These are phyloP conservation scores for Penicillium simplicissimum DNA, from an alignment of 495 filamentous ascomycete species.

Conservation along the genomic window DNA sequence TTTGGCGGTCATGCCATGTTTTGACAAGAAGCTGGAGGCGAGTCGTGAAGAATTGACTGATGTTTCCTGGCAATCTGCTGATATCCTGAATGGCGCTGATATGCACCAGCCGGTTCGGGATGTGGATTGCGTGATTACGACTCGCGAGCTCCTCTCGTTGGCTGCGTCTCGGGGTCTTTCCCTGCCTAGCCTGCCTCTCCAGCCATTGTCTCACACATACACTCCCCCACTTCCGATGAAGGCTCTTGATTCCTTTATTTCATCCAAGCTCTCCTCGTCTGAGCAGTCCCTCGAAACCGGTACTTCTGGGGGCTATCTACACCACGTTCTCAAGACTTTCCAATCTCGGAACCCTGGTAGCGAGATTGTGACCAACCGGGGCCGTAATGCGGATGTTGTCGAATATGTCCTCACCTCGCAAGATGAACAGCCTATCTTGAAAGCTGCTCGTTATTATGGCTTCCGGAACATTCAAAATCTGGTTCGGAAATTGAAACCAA, in stretches of 20 bases:
- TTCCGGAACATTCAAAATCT: slow-evolving; percentile 98
- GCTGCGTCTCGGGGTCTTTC: slow-evolving; percentile 74
- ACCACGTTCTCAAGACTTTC: slow-evolving; percentile 74
- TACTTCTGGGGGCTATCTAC: slow-evolving; percentile 85
- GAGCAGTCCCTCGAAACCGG: slow-evolving; percentile 52
- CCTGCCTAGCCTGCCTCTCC: slow-evolving; percentile 66
- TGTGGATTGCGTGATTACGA: slow-evolving; percentile 96
- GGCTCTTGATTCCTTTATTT: slow-evolving; percentile 69
- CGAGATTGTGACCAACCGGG: slow-evolving; percentile 64
- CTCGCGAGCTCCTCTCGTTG: slow-evolving; percentile 85
- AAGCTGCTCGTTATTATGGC: slow-evolving; percentile 88
- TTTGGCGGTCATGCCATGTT: slow-evolving; percentile 94
- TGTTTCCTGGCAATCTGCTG: slow-evolving; percentile 58
- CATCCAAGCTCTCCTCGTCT: slow-evolving; percentile 34
- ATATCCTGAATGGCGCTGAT: slow-evolving; percentile 24
- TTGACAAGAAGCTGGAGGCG: slow-evolving; percentile 98
- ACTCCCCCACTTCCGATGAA: slow-evolving; percentile 65
- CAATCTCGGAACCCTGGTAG: slow-evolving; percentile 68
- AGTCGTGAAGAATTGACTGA: slow-evolving; percentile 90
- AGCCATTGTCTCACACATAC: slow-evolving; percentile 41
- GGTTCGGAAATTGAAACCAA: slow-evolving; percentile 83
- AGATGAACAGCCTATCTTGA: slow-evolving; percentile 63
- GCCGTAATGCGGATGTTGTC: slow-evolving; percentile 86
- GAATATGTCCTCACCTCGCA: slow-evolving; percentile 68
- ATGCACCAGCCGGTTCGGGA: slow-evolving; percentile 66